Evolutionary conservation across 768 basidiomycete genomes (phyloP).

Genomic region (Suillus bovinus): DNA sequence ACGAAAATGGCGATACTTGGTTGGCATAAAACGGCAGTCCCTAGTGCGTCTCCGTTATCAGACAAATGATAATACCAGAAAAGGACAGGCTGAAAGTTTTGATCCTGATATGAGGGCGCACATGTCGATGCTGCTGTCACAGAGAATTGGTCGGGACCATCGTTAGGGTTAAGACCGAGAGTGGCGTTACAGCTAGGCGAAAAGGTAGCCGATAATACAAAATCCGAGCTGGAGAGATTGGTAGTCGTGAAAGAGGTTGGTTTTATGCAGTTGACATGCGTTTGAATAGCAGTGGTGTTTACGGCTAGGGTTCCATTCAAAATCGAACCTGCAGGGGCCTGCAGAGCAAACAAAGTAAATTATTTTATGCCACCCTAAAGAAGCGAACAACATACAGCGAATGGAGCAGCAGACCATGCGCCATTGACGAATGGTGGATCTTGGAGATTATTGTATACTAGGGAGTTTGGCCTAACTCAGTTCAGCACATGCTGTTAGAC

Average conservation of each 20-base stretch:
- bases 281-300: conserved; percentile 49
- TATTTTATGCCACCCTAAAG: not conserved
- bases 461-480: conserved; percentile 4
- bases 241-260: conserved; percentile 33
- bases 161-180: conserved; percentile 38
- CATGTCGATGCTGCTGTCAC: conserved; percentile 41
- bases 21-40: conserved; percentile 55
- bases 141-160: conserved; percentile 49
- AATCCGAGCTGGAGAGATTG: conserved; percentile 21
- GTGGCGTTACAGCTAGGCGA: conserved; percentile 45
- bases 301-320: conserved; percentile 55
- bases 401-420: conserved; percentile 56
- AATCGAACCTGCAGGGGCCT: conserved; percentile 45
- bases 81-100: conserved; percentile 55
- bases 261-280: conserved; percentile 47
- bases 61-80: conserved; percentile 60
- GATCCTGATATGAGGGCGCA: conserved; percentile 28
- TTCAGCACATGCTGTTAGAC: not conserved
- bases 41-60: conserved; percentile 35
- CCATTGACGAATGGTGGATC: conserved; percentile 59
- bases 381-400: conserved; percentile 38
- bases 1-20: conserved; percentile 48
- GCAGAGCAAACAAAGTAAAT: not conserved
- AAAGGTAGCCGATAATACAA: conserved; percentile 46
- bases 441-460: conserved; percentile 39